Evolutionary conservation across 495 filamentous ascomycete genomes (phyloP).

Genomic region (Stereocaulon alpinum): DNA sequence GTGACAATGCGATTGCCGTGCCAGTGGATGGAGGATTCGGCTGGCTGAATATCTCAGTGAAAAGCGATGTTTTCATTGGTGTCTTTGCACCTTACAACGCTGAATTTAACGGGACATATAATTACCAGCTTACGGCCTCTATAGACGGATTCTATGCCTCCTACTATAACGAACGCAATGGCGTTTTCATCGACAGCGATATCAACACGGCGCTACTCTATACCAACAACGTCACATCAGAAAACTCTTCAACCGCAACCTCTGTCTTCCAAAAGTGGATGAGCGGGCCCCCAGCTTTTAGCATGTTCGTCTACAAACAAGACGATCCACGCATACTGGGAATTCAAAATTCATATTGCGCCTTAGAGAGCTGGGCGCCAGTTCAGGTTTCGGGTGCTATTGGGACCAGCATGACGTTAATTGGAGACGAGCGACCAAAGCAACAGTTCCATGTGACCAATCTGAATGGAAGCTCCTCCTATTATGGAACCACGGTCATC

Average conservation of each 20-base stretch:
- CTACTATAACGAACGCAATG: constrained; percentile 39
- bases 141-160: constrained; percentile 62
- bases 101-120: constrained; percentile 50
- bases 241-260: constrained; percentile 42
- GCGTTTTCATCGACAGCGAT: constrained; percentile 75
- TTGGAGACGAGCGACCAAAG: constrained; percentile 55
- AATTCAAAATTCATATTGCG: constrained; percentile 64
- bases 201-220: constrained; percentile 62
- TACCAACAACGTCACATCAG: constrained; percentile 55
- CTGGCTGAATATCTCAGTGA: constrained; percentile 41
- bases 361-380: constrained; percentile 50
- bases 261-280: constrained; percentile 37
- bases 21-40: constrained; percentile 51
- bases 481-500: constrained; percentile 60
- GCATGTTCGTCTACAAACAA: constrained; percentile 64
- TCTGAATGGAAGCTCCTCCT: constrained; percentile 58
- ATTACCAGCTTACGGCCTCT: constrained; percentile 74
- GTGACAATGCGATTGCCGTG: constrained; percentile 31
- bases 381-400: constrained; percentile 44
- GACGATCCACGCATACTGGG: constrained; percentile 52
- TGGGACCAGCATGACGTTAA: constrained; percentile 54
- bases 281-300: constrained; percentile 51
- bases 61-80: constrained; percentile 59
- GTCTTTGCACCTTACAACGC: constrained; percentile 57
- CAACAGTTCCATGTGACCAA: constrained; percentile 76